Evolutionary conservation across 2,329 filamentous ascomycete species (phyloP).

Genomic region (Epichloe gansuensis): DNA sequence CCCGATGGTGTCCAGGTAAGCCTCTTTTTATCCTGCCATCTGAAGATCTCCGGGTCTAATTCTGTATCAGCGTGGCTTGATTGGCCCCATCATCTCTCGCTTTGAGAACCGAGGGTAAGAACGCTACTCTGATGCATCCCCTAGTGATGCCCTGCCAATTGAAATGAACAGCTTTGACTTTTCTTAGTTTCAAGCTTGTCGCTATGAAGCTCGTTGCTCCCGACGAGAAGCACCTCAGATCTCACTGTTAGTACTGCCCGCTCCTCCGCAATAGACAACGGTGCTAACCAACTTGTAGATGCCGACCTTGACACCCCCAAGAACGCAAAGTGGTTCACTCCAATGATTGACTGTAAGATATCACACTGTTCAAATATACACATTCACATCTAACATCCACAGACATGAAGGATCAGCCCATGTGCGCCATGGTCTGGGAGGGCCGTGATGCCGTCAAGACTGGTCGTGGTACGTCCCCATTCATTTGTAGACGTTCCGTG

Average conservation of each 20-base stretch:
- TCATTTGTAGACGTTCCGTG: not conserved
- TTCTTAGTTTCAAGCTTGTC: conserved; percentile 68
- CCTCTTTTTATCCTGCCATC: not conserved
- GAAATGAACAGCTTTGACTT: conserved; percentile 1
- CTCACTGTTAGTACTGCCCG: conserved; percentile 55
- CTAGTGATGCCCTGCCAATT: not conserved
- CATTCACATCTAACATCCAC: not conserved
- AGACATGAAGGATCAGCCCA: conserved; percentile 36
- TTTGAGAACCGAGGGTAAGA: conserved; percentile 89
- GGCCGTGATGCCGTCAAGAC: conserved; percentile 98
- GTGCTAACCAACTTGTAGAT: conserved; percentile 36
- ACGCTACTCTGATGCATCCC: not conserved
- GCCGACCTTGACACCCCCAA: conserved; percentile 53
- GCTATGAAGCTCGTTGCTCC: conserved; percentile 92
- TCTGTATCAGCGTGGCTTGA: conserved; percentile 67
- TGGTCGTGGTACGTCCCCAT: conserved; percentile 57
- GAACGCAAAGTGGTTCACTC: conserved; percentile 92
- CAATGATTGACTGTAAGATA: conserved; percentile 78
- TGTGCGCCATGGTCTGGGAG: conserved; percentile 99
- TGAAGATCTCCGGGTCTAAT: not conserved
- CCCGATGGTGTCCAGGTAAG: conserved; percentile 96
- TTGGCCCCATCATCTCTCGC: conserved; percentile 94
- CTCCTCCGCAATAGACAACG: conserved; percentile 4
- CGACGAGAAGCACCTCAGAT: conserved; percentile 89
- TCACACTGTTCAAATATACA: not conserved